A percentile compares a stretch with the other conserved stretches of the same genome.
Evolutionary conservation across 768 basidiomycete species (phyloP).

Genomic region (Punctularia strigosozonata): DNA sequence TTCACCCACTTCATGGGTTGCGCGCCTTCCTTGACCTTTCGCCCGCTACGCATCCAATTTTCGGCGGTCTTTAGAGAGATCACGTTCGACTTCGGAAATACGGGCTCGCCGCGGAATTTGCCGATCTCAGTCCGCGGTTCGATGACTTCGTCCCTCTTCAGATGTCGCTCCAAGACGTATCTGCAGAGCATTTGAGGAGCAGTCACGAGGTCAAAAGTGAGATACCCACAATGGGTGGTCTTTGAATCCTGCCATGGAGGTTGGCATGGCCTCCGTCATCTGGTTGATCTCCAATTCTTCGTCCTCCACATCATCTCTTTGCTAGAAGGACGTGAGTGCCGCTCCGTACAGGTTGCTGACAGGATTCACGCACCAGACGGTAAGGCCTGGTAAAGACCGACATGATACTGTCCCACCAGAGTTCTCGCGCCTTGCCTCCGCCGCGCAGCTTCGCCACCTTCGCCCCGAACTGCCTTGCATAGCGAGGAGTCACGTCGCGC

Average conservation of each 20-base stretch:
- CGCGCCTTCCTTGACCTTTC: conserved; percentile 55
- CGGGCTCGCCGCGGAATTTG: conserved; percentile 86
- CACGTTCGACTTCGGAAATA: conserved; percentile 78
- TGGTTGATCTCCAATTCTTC: conserved; percentile 72
- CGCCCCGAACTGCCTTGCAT: conserved; percentile 69
- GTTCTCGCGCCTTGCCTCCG: conserved; percentile 50
- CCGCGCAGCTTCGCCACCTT: conserved; percentile 76
- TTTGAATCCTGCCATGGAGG: conserved; percentile 84
- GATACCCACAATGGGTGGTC: conserved; percentile 76
- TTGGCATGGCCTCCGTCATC: conserved; percentile 87
- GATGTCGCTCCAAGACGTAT: conserved; percentile 77
- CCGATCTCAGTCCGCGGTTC: conserved; percentile 75
- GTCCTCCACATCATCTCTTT: conserved; percentile 89
- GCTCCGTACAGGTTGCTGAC: too few relatives aligned
- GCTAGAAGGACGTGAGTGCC: conserved; percentile 34
- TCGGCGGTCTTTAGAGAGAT: conserved; percentile 84
- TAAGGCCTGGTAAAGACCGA: not conserved
- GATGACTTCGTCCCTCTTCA: conserved; percentile 81
- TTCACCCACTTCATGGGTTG: conserved; percentile 90
- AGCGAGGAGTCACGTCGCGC: conserved; percentile 84
- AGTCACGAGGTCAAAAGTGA: conserved; percentile 1
- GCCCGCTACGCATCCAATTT: conserved; percentile 89
- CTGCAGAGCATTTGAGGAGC: conserved; percentile 24
- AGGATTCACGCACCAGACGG: too few relatives aligned
- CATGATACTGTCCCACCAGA: conserved; percentile 70